Percentiles rank a stretch among this genome's conserved stretches.
These are phyloP conservation scores for Hemisphaericaspora nanyangensis DNA, from an alignment of 805 yeast genomes.

Conservation along the genomic window DNA sequence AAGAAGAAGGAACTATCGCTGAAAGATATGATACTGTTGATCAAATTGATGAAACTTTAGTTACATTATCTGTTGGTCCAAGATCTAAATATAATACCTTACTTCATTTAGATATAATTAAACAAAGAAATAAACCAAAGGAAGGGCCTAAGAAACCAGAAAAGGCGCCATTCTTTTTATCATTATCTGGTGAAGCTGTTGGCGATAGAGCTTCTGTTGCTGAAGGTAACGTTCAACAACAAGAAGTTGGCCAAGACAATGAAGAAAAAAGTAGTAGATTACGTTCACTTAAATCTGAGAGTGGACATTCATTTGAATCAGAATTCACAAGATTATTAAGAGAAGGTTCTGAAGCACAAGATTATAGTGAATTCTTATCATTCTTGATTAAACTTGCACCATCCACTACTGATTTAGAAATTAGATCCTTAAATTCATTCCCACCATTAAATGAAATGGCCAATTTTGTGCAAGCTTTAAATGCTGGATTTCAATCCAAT, in stretches of 20 bases:
- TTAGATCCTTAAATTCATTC: conserved; percentile 66
- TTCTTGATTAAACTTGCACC: conserved; percentile 65
- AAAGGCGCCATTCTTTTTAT: conserved; percentile 75
- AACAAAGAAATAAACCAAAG: conserved; percentile 80
- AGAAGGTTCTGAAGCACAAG: conserved; percentile 38
- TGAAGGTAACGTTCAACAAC: conserved; percentile 20
- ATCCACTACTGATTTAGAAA: conserved; percentile 76
- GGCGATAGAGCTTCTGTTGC: conserved; percentile 64
- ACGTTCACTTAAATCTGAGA: conserved; percentile 27
- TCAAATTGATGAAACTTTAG: conserved; percentile 58
- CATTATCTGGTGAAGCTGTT: conserved; percentile 59
- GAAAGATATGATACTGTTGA: conserved; percentile 49
- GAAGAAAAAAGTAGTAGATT: conserved; percentile 29
- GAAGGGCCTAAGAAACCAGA: conserved; percentile 86
- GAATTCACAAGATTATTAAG: conserved; percentile 66
- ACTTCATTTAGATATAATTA: conserved; percentile 77
- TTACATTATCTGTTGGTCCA: conserved; percentile 76
- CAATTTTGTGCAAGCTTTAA: conserved; percentile 64
- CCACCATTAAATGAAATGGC: conserved; percentile 68
- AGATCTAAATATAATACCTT: conserved; percentile 75
- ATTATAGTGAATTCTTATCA: conserved; percentile 50
- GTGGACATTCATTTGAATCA: conserved; percentile 58
- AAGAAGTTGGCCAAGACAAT: conserved; percentile 17
- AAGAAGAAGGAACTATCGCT: conserved; percentile 20
- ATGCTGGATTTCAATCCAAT: conserved; percentile 53